These are phyloP conservation scores for Amylostereum chailletii DNA, from an alignment of 1,284 basidiomycete genomes.

Conservation along the genomic window DNA sequence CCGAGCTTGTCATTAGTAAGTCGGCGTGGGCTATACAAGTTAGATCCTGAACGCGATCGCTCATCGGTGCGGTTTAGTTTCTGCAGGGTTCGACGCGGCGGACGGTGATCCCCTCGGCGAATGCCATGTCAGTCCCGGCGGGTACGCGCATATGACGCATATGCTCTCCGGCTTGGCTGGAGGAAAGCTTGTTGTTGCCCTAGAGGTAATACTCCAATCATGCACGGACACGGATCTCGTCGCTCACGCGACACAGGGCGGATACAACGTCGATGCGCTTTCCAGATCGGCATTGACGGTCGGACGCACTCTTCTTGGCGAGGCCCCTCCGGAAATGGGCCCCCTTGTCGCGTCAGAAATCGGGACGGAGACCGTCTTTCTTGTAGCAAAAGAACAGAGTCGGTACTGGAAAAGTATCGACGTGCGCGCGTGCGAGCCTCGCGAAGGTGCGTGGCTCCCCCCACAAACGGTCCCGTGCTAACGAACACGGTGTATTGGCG, in stretches of 20 bases:
- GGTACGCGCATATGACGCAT: slow-evolving; percentile 98
- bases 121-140: slow-evolving; percentile 87
- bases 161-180: slow-evolving; percentile 88
- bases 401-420: slow-evolving; percentile 87
- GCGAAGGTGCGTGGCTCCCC: slow-evolving; percentile 44
- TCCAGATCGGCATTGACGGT: slow-evolving; percentile 85
- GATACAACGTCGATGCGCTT: slow-evolving; percentile 90
- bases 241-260: slow-evolving; percentile 52
- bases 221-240: not conserved
- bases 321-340: slow-evolving; percentile 69
- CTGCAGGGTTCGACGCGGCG: slow-evolving; percentile 97
- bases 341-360: slow-evolving; percentile 66
- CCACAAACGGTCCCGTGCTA: no score
- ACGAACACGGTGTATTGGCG: not conserved
- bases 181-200: slow-evolving; percentile 85
- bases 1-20: slow-evolving; percentile 93
- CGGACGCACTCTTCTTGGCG: slow-evolving; percentile 77
- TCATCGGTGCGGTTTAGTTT: slow-evolving; percentile 48
- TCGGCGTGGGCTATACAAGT: slow-evolving; percentile 3
- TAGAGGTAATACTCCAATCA: slow-evolving; percentile 58
- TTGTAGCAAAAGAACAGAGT: slow-evolving; percentile 81
- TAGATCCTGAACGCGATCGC: slow-evolving; percentile 1
- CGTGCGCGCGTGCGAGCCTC: slow-evolving; percentile 71
- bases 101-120: slow-evolving; percentile 87
- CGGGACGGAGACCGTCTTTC: slow-evolving; percentile 81